Evolutionary conservation across 2,329 filamentous ascomycete species (phyloP).

Genomic region (Aspergillus sp.): DNA sequence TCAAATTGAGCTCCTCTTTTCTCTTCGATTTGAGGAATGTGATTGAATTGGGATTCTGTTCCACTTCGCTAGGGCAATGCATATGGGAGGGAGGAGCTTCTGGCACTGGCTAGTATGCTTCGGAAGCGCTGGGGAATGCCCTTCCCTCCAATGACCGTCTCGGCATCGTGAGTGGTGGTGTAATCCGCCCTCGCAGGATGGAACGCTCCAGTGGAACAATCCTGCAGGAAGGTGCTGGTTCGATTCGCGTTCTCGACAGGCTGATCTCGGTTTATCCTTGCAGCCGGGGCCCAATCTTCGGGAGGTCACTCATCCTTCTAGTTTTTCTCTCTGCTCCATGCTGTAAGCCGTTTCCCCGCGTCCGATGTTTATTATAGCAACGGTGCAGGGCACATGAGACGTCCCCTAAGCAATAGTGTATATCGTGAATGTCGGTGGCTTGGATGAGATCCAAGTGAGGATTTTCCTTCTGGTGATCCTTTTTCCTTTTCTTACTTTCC

Average conservation of each 20-base stretch:
- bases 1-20: background rate
- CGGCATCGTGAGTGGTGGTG: slow-evolving; percentile 19
- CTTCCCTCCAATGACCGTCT: slow-evolving; percentile 16
- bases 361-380: slow-evolving; percentile 1
- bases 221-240: slow-evolving; percentile 3
- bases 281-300: slow-evolving; percentile 6
- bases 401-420: background rate
- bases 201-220: slow-evolving; percentile 11
- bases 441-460: background rate
- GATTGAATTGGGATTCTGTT: background rate
- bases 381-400: background rate
- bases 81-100: background rate
- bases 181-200: slow-evolving; percentile 14
- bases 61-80: background rate
- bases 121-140: slow-evolving; percentile 8
- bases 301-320: slow-evolving; percentile 10
- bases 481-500: background rate
- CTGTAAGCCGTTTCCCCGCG: slow-evolving; percentile 3
- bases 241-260: background rate
- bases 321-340: slow-evolving; percentile 1
- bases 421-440: slow-evolving; percentile 6
- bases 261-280: slow-evolving; percentile 11
- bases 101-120: background rate
- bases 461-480: background rate
- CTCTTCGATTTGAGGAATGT: background rate